Base-by-base conservation (phyloP, 2,329 filamentous ascomycete species). In the Phialocephala sp. region DNA sequence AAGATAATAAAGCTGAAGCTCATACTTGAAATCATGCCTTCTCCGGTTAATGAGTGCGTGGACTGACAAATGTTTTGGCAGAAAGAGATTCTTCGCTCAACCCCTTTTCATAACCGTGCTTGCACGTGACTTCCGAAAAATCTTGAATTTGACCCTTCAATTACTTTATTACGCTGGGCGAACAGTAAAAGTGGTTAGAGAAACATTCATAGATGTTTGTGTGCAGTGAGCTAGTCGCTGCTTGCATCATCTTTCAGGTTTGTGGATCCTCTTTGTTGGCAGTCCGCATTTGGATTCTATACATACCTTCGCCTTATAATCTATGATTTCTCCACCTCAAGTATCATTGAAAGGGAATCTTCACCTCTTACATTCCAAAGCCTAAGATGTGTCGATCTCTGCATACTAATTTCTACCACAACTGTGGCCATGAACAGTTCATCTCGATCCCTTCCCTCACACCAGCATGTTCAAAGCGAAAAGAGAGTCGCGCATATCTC, bases 391-490 rank as follows among this genome's bases (percentile, higher is more conserved):
- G 63, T 43, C 36, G 14, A n/a, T 18, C 57, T 22, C 15, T 35
- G 15, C 59, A 65, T 18, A 52, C 12, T 8, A 65, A 65, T 15
- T 45, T 65, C 27, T 65, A 45, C 50, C 63, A 65, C 39, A 39
- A 36, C 4, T 65, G 63, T 50, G 36, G 37, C 11, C 63, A 65
- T 9, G 35, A n/a, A 12, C 52, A 62, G 43, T 47, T 12, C 36
- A 52, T 65, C 4, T 8, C 6, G 12, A 45, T 62, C 2, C 63
- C 59, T 14, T 58, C 58, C 12, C 6, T 52, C 35, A 61, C 54
- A 32, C 54, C 59, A 32, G 14, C 56, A 37, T 65, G 63, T 27
- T 9, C 22, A 35, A 54, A 15, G 18, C 36, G 41, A 45, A 6
- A 14, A 14, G 20, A 24, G 47, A 12, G 14, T 59, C 22, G 41